Evolutionary conservation across 192 early-diverging fungal genomes (phyloP).

Genomic region (Coemansia sp.): DNA sequence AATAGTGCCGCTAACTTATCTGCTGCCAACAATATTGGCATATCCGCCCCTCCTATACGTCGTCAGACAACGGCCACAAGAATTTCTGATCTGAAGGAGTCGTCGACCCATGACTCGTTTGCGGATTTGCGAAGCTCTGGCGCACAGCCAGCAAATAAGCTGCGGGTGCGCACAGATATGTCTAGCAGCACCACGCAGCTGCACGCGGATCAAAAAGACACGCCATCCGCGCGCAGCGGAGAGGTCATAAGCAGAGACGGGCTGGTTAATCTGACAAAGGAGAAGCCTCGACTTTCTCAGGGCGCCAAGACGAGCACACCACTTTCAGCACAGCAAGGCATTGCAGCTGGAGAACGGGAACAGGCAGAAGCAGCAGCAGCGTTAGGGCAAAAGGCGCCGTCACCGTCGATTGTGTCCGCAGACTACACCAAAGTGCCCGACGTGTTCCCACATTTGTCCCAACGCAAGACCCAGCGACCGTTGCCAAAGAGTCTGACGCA

Average conservation of each 20-base stretch:
- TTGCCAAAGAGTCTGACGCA: slow-evolving; percentile 60
- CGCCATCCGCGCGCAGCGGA: neutral
- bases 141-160: slow-evolving; percentile 31
- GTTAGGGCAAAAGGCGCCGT: neutral
- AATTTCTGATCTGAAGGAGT: slow-evolving; percentile 1
- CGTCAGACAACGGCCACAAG: neutral
- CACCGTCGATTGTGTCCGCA: neutral
- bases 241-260: neutral
- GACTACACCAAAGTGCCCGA: slow-evolving; percentile 26
- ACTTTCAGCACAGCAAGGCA: neutral
- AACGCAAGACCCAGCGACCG: slow-evolving; percentile 23
- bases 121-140: slow-evolving; percentile 13
- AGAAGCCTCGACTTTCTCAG: neutral
- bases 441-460: slow-evolving; percentile 23
- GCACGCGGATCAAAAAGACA: neutral
- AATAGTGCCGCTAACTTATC: too few species aligned
- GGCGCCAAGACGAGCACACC: neutral
- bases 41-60: slow-evolving; percentile 1
- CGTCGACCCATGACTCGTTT: neutral
- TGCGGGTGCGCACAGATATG: slow-evolving; percentile 28
- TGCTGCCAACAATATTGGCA: neutral
- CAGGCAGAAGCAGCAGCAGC: neutral
- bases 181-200: neutral
- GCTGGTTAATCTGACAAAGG: neutral
- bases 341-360: neutral